phyloP scores from a whole-genome alignment of 805 yeast species.

The Starmerella davenportii region DNA sequence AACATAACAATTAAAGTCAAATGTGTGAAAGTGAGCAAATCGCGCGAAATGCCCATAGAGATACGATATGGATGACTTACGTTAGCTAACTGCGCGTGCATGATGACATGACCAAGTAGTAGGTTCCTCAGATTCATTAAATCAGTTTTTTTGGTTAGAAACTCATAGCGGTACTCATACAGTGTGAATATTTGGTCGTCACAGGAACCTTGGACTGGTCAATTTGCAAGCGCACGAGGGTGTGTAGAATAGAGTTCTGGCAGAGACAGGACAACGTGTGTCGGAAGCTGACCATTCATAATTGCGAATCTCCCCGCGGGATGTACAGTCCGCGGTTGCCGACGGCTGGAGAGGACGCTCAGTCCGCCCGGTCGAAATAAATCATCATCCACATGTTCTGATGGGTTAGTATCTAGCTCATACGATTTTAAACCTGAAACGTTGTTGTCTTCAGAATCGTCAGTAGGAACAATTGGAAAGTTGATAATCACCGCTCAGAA shows the following conservation, averaged over 20 bases:
- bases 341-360: slow-evolving; percentile 12
- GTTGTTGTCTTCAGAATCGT: slow-evolving; percentile 15
- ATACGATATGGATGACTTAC: too few species aligned
- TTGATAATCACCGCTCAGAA: slow-evolving; percentile 19
- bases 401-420: slow-evolving; percentile 18
- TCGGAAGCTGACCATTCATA: slow-evolving; percentile 19
- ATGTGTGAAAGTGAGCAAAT: too few species aligned
- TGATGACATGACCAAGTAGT: too few species aligned
- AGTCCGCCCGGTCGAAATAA: slow-evolving; percentile 27
- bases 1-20: too few species aligned
- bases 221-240: background rate
- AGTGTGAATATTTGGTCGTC: slow-evolving; percentile 25
- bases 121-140: slow-evolving; percentile 23
- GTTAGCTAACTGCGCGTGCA: too few species aligned
- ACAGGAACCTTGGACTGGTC: slow-evolving; percentile 11
- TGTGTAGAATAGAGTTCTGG: slow-evolving; percentile 6
- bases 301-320: slow-evolving; percentile 13
- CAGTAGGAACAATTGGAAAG: slow-evolving; percentile 25
- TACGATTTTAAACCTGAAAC: slow-evolving; percentile 17
- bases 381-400: slow-evolving; percentile 20
- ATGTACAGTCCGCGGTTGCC: slow-evolving; percentile 19
- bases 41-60: too few species aligned
- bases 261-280: slow-evolving; percentile 4
- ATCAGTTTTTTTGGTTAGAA: slow-evolving; percentile 21
- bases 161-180: slow-evolving; percentile 20